A percentile compares a stretch with the other conserved stretches of the same genome.
These are phyloP conservation scores for Gonium pectorale DNA, from an alignment of 139 green algal species.

Conservation along the genomic window DNA sequence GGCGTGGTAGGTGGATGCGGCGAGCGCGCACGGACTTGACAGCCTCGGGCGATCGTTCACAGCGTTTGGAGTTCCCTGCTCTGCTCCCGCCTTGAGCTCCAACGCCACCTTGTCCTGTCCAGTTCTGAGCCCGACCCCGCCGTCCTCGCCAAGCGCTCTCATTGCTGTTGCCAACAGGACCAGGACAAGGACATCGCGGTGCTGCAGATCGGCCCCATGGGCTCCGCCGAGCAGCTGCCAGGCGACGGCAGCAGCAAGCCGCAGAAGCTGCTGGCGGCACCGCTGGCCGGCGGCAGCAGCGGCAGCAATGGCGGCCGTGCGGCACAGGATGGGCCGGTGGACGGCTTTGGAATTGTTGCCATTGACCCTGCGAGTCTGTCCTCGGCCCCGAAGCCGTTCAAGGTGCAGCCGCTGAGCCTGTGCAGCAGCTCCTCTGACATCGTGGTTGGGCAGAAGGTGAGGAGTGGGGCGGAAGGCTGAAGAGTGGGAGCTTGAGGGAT, in stretches of 20 bases:
- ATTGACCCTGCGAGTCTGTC: not conserved
- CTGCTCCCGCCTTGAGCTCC: no score
- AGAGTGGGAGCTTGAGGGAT: not conserved
- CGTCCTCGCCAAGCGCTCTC: no score
- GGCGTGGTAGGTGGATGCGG: constrained; percentile 50
- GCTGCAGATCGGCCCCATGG: constrained; percentile 64
- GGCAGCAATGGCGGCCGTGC: not conserved
- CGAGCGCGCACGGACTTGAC: not conserved
- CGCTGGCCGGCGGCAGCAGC: not conserved
- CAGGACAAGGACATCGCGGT: constrained; percentile 89
- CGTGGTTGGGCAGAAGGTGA: constrained; percentile 80
- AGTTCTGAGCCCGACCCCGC: no score
- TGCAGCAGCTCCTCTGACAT: constrained; percentile 63
- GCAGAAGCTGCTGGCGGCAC: constrained; percentile 1
- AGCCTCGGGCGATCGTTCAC: no score
- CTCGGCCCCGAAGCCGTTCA: constrained; percentile 3
- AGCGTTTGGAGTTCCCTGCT: no score
- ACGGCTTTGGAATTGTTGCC: no score
- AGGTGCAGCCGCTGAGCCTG: constrained; percentile 47
- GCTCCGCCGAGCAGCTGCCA: not conserved
- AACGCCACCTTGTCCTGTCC: no score
- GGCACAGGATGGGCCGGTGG: no score
- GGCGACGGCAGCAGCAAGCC: not conserved
- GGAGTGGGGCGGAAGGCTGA: not conserved
- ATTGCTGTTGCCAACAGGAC: no score